Evolutionary conservation across 2,329 filamentous ascomycete species (phyloP), one percentile per base, ranked within the genome.

Genomic region (Proliferodiscus dingleyae): DNA sequence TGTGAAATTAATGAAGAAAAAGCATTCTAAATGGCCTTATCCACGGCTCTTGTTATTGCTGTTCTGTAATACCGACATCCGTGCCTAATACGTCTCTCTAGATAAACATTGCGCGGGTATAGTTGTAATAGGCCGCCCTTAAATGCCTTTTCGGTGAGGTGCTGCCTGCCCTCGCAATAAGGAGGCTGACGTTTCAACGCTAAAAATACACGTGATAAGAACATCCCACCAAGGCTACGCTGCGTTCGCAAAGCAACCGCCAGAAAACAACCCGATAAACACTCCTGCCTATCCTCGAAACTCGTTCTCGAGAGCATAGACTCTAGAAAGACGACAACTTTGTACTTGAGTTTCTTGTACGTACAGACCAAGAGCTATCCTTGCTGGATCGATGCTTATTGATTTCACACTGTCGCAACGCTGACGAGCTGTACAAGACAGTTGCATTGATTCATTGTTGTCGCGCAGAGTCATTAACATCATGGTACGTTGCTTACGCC

Each of bases 181-280:
- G n/a, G n/a, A n/a, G n/a, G n/a, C 37, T 39, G 37, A 39, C 37
- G 22, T 26, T 39, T n/a, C n/a, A n/a, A n/a, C n/a, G n/a, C n/a
- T n/a, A n/a, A n/a, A n/a, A n/a, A n/a, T n/a, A n/a, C 44, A 42
- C 41, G 45, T 47, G 47, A 24, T 18, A 24, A 23, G 37, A 26
- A 9, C 40, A 52, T 47, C 50, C 50, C 50, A 52, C 50, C 50
- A 52, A 41, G n/a, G n/a, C 45, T 37, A n/a, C n/a, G n/a, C 40
- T 16, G 13, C 16, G 37, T 41, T 49, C 38, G 46, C 39, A 46
- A 40, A 43, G 37, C 36, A 46, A 43, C 43, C 30, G 28, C 37
- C 15, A 29, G 23, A 36, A 42, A 48, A 15, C 29, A 32, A 32
- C 29, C 11, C 8, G 4, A 10, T 8, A 5, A n/a, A 32, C 43